A percentile compares a stretch with the other conserved stretches of the same genome.
These are phyloP conservation scores for Stentor roeselii DNA, from an alignment of 73 alveolate species.

Conservation along the genomic window DNA sequence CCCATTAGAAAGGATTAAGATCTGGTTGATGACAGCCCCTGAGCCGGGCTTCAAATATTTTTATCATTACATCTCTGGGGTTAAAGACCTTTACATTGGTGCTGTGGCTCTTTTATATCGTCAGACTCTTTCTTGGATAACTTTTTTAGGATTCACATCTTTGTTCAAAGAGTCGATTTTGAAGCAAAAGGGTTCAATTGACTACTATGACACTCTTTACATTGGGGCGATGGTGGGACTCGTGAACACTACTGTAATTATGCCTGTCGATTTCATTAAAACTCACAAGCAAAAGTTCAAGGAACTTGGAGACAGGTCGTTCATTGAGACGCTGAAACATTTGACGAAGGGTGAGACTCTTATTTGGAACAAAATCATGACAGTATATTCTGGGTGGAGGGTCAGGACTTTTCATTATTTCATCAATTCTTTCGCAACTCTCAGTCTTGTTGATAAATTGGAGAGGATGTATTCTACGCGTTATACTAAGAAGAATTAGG, in stretches of 20 bases:
- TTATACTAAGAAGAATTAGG: too few species aligned
- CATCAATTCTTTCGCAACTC: neutral
- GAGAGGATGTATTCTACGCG: neutral
- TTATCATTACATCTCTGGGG: neutral
- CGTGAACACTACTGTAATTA: neutral
- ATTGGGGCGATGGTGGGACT: slow-evolving; percentile 17
- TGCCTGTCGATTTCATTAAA: slow-evolving; percentile 13
- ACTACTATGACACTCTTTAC: neutral
- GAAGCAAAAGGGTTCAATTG: neutral
- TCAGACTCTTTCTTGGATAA: slow-evolving; percentile 7
- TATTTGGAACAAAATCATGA: neutral
- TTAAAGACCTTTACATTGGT: neutral
- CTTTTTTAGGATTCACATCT: slow-evolving; percentile 17
- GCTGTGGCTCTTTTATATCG: neutral
- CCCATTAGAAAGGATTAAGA: slow-evolving; percentile 18
- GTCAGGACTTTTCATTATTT: neutral
- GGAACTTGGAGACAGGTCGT: neutral
- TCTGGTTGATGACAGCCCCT: slow-evolving; percentile 20
- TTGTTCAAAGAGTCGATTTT: neutral
- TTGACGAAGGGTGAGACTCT: neutral
- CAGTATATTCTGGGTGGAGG: slow-evolving; percentile 13
- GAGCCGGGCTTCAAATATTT: neutral
- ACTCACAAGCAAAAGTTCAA: slow-evolving; percentile 12
- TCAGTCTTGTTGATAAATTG: neutral
- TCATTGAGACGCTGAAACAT: neutral